Evolutionary conservation across 192 early-diverging fungal genomes (phyloP).

Genomic region (Chytriomyces hyalinus): DNA sequence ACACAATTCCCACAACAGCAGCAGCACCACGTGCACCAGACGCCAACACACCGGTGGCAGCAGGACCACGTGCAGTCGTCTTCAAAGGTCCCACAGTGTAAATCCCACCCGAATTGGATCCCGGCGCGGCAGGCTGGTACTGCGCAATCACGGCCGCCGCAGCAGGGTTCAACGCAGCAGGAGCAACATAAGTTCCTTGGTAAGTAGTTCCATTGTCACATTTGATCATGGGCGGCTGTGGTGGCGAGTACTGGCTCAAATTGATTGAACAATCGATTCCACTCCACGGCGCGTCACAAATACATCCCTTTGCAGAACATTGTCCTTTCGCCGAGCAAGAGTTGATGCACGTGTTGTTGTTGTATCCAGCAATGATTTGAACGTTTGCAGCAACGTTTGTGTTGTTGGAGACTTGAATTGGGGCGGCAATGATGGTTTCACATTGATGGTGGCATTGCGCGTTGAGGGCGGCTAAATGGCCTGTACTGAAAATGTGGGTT

Average conservation of each 20-base stretch:
- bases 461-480: background rate
- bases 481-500: background rate
- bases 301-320: conserved; percentile 14
- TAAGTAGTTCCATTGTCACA: no score
- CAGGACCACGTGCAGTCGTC: no score
- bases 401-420: background rate
- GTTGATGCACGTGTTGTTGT: background rate
- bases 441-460: background rate
- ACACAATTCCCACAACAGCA: no score
- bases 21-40: no score
- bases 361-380: conserved; percentile 9
- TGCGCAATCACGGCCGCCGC: no score
- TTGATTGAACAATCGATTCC: conserved; percentile 24
- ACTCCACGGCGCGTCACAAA: conserved; percentile 4
- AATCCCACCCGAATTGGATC: no score
- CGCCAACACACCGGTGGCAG: no score
- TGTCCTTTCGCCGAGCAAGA: background rate
- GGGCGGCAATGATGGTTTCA: background rate
- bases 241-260: background rate
- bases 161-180: no score
- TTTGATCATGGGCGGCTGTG: no score
- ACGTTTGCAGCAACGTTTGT: background rate
- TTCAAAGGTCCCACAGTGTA: no score
- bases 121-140: no score
- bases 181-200: no score